Base-by-base conservation (phyloP, 192 early-diverging fungal species). In the Phlyctochytrium bullatum region DNA sequence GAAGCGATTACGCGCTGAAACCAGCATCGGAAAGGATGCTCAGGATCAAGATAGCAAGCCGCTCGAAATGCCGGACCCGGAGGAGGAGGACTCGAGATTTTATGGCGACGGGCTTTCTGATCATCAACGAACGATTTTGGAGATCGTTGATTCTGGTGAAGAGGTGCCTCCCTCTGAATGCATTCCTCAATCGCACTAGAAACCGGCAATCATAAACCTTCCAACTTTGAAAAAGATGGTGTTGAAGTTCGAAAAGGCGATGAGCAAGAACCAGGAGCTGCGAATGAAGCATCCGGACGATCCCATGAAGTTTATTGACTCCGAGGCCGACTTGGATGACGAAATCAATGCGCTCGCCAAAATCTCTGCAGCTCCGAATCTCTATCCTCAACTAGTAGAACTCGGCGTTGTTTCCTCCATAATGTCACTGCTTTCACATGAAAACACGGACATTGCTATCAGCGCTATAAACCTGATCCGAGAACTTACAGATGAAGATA, bases 251-350 rank as follows among this genome's bases (percentile, higher is more conserved):
- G 92, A 97, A 72, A 90, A 89, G 68, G 84, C 89, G 0, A 86
- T 97, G 71, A 88, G 81, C 59, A 93, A 88, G 57, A 99, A 99
- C 78, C 88, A 92, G 59, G 87, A 93, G 59, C 81, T 91, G 68
- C 89, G 97, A 36, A 84, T 92, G 16, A 88, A 89, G 69, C 89
- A 91, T 73, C 71, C 86, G 0, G 81, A 91, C 72, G 82, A 90
- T 25, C 91, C 92, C 23, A 29, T 80, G 6, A 86, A 85, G 72
- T 98, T 98, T 76, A 91, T 96, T 68, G 94, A 97, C 61, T 97
- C 94, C 29, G 97, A 99, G 73, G 88, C 92, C 10, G 95, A 97
- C 68, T 78, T 99, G 32, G 95, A 95, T 65, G 92, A 95, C 67
- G 91, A 91, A 34, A 87, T 97, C 51, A 90, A 94, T 62, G 78